Percentiles rank a stretch among this genome's conserved stretches.
These are phyloP conservation scores for Phytophthora aleatoria DNA, from an alignment of 352 stramenopile genomes.

Conservation along the genomic window DNA sequence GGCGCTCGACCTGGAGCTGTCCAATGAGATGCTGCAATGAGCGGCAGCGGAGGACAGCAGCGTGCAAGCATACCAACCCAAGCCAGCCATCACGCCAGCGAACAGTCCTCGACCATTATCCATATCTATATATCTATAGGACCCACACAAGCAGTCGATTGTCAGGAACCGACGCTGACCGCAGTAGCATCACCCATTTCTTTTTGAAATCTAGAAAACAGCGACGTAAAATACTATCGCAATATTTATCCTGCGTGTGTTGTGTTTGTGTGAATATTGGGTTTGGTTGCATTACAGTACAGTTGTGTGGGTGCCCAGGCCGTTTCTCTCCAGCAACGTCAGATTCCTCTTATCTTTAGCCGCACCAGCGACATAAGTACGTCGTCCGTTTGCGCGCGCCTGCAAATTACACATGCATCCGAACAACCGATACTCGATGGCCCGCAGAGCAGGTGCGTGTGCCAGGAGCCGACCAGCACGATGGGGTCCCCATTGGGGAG, in stretches of 20 bases:
- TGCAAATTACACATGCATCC: neutral
- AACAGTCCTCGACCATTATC: conserved; percentile 8
- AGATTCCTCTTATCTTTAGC: conserved; percentile 21
- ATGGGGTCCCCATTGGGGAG: conserved; percentile 5
- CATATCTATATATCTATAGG: conserved; percentile 42
- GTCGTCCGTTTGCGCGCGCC: conserved; percentile 12
- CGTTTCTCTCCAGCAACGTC: no score
- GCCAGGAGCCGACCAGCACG: conserved; percentile 8
- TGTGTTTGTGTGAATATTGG: neutral
- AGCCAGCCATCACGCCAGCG: conserved; percentile 7
- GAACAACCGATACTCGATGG: conserved; percentile 5
- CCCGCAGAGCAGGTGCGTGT: conserved; percentile 20
- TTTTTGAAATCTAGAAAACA: conserved; percentile 25
- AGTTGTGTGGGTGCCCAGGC: no score
- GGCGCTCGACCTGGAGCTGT: conserved; percentile 75
- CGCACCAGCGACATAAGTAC: conserved; percentile 13
- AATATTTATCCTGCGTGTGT: conserved; percentile 23
- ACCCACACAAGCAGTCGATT: conserved; percentile 7
- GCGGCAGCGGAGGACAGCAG: neutral
- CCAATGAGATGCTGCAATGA: conserved; percentile 71
- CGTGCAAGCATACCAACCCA: conserved; percentile 1
- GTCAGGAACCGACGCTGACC: conserved; percentile 5
- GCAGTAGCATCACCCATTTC: conserved; percentile 3
- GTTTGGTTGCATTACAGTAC: no score
- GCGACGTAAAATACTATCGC: conserved; percentile 26